phyloP scores from a whole-genome alignment of 176 grass and related monocot genomes.

The maize (Zea mays) region Zm-B73-REFERENCE-NAM-5.0 NC_050104.1:147886001-147886500 shows the following conservation, averaged over 20 bases:
- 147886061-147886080: conserved; percentile 15
- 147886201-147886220: conserved; percentile 85
- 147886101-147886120: conserved; percentile 25
- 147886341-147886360: conserved; percentile 8
- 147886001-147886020: conserved; percentile 86
- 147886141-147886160: conserved; percentile 83
- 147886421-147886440: conserved; percentile 58
- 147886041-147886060: conserved; percentile 84
- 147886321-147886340: conserved; percentile 28
- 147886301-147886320: conserved; percentile 24
- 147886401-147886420: conserved; percentile 51
- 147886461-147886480: conserved; percentile 92
- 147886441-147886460: conserved; percentile 66
- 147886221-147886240: conserved; percentile 37
- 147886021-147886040: conserved; percentile 96
- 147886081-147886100: conserved; percentile 13
- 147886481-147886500: conserved; percentile 66
- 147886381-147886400: conserved; percentile 33
- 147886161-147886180: conserved; percentile 77
- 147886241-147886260: conserved; percentile 18
- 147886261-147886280: background rate
- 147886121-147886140: conserved; percentile 45
- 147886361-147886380: conserved; percentile 17
- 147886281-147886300: background rate
- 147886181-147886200: conserved; percentile 81